Evolutionary conservation across 352 stramenopile genomes (phyloP).

Genomic region (Phytophthora crassamura): DNA sequence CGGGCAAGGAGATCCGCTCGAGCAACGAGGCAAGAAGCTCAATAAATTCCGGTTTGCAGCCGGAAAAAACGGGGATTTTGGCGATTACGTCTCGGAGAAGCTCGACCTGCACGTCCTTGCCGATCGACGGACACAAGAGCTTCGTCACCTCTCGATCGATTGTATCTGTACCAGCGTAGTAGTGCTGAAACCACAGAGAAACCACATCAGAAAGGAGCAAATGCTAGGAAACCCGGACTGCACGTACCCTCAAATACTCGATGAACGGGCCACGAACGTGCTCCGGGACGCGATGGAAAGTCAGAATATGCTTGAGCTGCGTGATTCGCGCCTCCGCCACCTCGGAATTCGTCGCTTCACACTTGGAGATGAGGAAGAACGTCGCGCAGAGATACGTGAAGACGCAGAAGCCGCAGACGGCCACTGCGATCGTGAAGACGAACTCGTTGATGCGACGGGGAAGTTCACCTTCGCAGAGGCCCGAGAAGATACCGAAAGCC

Average conservation of each 20-base stretch:
- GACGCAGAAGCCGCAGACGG: slow-evolving; percentile 55
- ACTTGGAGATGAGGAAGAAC: slow-evolving; percentile 77
- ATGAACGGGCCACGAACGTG: slow-evolving; percentile 46
- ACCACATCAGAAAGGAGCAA: not conserved
- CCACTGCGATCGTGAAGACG: slow-evolving; percentile 62
- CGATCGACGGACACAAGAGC: slow-evolving; percentile 71
- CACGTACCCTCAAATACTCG: slow-evolving; percentile 53
- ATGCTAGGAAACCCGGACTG: not conserved
- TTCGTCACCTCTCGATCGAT: slow-evolving; percentile 73
- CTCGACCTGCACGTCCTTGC: slow-evolving; percentile 79
- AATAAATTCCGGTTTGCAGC: slow-evolving; percentile 59
- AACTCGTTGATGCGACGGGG: slow-evolving; percentile 49
- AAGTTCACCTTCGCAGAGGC: slow-evolving; percentile 59
- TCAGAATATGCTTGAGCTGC: slow-evolving; percentile 64
- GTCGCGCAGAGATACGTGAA: slow-evolving; percentile 70
- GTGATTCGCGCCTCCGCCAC: slow-evolving; percentile 56
- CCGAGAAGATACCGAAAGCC: slow-evolving; percentile 57
- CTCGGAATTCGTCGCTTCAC: slow-evolving; percentile 54
- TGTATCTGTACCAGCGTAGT: slow-evolving; percentile 66
- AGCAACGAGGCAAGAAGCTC: slow-evolving; percentile 67
- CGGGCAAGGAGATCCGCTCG: slow-evolving; percentile 56
- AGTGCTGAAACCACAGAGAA: slow-evolving; percentile 38
- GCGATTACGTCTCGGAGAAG: slow-evolving; percentile 56
- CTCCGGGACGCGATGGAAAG: slow-evolving; percentile 55
- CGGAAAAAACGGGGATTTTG: slow-evolving; percentile 61